These are phyloP conservation scores for Teunomyces pallodes DNA, from an alignment of 805 yeast genomes.

Conservation along the genomic window DNA sequence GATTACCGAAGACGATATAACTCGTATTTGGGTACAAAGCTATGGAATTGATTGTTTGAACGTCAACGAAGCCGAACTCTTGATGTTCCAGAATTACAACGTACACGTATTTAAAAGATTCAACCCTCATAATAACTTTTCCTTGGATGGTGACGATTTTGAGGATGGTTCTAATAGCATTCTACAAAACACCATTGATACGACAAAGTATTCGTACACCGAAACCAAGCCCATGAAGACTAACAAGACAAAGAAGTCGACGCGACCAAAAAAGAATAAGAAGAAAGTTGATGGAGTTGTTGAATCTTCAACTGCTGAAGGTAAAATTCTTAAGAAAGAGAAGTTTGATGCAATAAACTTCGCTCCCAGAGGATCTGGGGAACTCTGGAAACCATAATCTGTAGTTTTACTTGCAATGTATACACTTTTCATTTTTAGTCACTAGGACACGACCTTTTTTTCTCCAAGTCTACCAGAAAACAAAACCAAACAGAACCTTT, in stretches of 20 bases:
- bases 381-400: conserved; percentile 53
- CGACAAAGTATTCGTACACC: conserved; percentile 25
- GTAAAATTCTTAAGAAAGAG: conserved; percentile 35
- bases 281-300: conserved; percentile 1
- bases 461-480: background rate
- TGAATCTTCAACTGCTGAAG: conserved; percentile 8
- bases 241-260: conserved; percentile 3
- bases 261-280: background rate
- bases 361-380: conserved; percentile 62
- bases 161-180: conserved; percentile 18
- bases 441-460: background rate
- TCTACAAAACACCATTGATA: conserved; percentile 33
- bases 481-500: background rate
- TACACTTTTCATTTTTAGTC: background rate
- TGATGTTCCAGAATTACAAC: conserved; percentile 36
- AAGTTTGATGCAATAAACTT: conserved; percentile 47
- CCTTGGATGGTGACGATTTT: conserved; percentile 21
- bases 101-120: conserved; percentile 23
- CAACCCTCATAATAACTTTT: conserved; percentile 28
- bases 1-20: conserved; percentile 58
- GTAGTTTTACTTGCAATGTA: background rate
- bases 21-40: conserved; percentile 53
- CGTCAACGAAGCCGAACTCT: conserved; percentile 50
- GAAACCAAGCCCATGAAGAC: conserved; percentile 2
- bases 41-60: conserved; percentile 52